Evolutionary conservation across 768 basidiomycete genomes (phyloP).

Genomic region (Infundibulicybe gibba): DNA sequence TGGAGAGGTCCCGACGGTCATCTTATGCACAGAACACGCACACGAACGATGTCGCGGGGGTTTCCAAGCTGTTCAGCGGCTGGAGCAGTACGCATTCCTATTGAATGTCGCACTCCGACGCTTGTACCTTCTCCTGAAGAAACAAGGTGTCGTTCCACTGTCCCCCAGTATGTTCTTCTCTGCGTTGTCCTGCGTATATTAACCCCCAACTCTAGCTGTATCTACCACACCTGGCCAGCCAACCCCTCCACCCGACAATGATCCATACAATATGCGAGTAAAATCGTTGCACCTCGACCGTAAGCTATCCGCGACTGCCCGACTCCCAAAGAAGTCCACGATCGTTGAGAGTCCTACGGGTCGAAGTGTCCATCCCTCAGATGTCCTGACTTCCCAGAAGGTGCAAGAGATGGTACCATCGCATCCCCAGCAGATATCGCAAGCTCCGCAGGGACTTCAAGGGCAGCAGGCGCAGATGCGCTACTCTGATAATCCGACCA

Average conservation of each 20-base stretch:
- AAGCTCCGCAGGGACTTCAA: constrained; percentile 25
- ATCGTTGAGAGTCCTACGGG: constrained; percentile 95
- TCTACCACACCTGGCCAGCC: constrained; percentile 21
- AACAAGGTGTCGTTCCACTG: constrained; percentile 85
- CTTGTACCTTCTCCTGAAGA: constrained; percentile 82
- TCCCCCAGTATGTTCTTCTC: constrained; percentile 54
- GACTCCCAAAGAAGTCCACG: constrained; percentile 89
- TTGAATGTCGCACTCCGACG: constrained; percentile 93
- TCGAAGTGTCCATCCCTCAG: constrained; percentile 74
- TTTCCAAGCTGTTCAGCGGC: constrained; percentile 87
- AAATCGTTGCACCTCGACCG: constrained; percentile 94
- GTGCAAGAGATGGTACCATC: constrained; percentile 36
- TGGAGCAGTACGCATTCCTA: constrained; percentile 97
- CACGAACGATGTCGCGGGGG: constrained; percentile 64
- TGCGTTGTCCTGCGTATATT: not conserved
- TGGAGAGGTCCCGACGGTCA: constrained; percentile 67
- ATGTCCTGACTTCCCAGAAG: constrained; percentile 46
- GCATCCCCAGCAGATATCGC: constrained; percentile 26
- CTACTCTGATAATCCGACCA: constrained; percentile 23
- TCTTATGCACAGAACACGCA: constrained; percentile 78
- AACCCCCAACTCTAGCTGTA: constrained; percentile 13
- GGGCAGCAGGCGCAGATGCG: constrained; percentile 31
- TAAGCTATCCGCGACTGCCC: constrained; percentile 91
- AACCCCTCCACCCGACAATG: constrained; percentile 43
- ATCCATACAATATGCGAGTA: constrained; percentile 90